These are phyloP conservation scores for Mallotus japonicus DNA, from an alignment of 441 rosid species.

Conservation along the genomic window DNA sequence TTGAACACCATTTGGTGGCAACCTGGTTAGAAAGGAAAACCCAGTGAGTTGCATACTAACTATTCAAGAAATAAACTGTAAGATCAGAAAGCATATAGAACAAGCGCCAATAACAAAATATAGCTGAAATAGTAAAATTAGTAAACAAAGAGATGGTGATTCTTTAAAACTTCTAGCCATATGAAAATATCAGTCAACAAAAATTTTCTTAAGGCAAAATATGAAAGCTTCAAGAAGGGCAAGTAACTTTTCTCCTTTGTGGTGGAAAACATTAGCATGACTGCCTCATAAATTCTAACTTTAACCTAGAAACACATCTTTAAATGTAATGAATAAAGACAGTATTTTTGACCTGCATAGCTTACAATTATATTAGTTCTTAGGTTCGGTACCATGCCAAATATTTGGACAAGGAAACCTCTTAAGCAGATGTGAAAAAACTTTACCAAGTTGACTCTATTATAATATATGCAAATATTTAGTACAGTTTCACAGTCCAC, in stretches of 20 bases:
- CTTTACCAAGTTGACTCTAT: neutral
- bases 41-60: constrained; percentile 25
- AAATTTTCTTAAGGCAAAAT: neutral
- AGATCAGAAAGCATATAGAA: neutral
- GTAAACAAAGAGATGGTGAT: neutral
- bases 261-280: neutral
- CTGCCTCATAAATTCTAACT: neutral
- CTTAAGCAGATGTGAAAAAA: neutral
- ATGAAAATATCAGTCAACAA: neutral
- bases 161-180: too few relatives aligned
- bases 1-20: constrained; percentile 56
- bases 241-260: neutral
- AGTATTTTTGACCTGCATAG: neutral
- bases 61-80: neutral
- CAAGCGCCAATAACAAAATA: neutral
- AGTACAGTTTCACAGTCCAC: neutral
- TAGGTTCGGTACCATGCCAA: neutral
- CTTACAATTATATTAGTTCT: neutral
- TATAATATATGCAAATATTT: neutral
- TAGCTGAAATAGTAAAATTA: too few relatives aligned
- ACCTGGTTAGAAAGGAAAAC: constrained; percentile 37
- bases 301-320: neutral
- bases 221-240: neutral
- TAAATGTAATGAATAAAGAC: neutral
- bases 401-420: neutral